Percentiles rank a stretch among this genome's conserved stretches.
Evolutionary conservation across 805 yeast species (phyloP).

Genomic region (Sugiyamaella mastotermitis): DNA sequence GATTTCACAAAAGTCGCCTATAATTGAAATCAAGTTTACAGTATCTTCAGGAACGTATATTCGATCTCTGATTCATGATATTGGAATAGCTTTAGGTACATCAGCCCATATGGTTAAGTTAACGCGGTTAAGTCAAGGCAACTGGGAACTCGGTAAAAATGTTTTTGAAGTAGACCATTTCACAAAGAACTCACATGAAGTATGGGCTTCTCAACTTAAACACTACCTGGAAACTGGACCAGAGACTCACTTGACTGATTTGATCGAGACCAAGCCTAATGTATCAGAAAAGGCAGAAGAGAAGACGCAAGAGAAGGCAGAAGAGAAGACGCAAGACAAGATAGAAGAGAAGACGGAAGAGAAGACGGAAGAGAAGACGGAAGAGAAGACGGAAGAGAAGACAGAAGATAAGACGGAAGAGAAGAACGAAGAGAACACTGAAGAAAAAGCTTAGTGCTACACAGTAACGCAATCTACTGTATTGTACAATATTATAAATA

Average conservation of each 20-base stretch:
- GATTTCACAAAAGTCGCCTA: conserved; percentile 18
- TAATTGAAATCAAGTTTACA: conserved; percentile 63
- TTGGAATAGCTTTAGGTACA: conserved; percentile 74
- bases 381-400: too few species aligned
- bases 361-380: too few species aligned
- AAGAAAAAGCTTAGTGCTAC: not conserved
- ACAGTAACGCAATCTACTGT: not conserved
- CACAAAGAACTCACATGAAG: conserved; percentile 47
- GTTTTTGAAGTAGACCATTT: conserved; percentile 67
- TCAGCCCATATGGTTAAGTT: conserved; percentile 86
- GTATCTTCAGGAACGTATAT: conserved; percentile 96
- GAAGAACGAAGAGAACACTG: not conserved
- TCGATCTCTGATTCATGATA: conserved; percentile 81
- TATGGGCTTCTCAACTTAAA: conserved; percentile 44
- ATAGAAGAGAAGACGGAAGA: not conserved
- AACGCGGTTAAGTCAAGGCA: conserved; percentile 68
- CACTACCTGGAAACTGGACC: conserved; percentile 12
- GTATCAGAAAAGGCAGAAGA: not conserved
- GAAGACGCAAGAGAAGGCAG: too few species aligned
- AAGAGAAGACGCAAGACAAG: not conserved
- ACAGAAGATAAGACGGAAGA: too few species aligned
- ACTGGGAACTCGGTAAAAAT: conserved; percentile 69
- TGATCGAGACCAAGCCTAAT: not conserved
- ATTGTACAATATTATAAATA: conserved; percentile 3
- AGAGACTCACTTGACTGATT: not conserved